phyloP scores from a whole-genome alignment of 805 yeast genomes.

The Candida stauntonica region DNA sequence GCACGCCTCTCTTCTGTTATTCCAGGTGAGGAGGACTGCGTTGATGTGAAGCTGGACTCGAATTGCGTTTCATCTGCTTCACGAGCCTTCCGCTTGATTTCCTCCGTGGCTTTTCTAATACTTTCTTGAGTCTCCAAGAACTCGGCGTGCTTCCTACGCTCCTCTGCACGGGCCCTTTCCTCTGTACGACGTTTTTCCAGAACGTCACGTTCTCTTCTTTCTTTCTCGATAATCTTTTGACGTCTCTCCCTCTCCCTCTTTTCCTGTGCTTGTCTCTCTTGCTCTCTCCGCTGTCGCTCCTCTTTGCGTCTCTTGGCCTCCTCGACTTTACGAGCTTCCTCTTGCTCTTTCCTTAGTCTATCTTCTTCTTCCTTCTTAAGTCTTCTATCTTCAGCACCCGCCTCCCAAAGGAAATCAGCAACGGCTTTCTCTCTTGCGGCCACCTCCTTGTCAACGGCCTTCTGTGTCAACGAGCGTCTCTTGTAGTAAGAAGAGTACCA shows the following conservation, averaged over 20 bases:
- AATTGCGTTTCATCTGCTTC: too few relatives aligned
- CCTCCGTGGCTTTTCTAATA: constrained; percentile 7
- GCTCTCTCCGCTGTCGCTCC: too few relatives aligned
- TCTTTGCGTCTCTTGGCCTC: not conserved
- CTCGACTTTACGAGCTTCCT: not conserved
- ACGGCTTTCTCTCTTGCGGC: constrained; percentile 1
- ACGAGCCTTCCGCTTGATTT: constrained; percentile 1
- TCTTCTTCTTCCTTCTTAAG: not conserved
- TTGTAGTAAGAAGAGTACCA: constrained; percentile 17
- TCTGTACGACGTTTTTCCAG: constrained; percentile 15
- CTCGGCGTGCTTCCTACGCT: constrained; percentile 4
- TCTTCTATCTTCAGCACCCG: not conserved
- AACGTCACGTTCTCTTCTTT: constrained; percentile 8
- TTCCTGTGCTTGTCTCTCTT: constrained; percentile 3
- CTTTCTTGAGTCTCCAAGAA: constrained; percentile 7
- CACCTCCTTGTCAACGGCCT: constrained; percentile 6
- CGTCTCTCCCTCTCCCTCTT: constrained; percentile 4
- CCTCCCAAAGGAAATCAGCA: not conserved
- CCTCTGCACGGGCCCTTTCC: constrained; percentile 9
- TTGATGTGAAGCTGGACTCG: too few relatives aligned
- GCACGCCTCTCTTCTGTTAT: too few relatives aligned
- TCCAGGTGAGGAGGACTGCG: too few relatives aligned
- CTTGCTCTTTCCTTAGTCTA: not conserved
- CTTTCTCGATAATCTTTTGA: constrained; percentile 10
- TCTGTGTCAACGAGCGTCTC: constrained; percentile 6